A percentile compares a stretch with the other conserved stretches of the same genome.
Conservation (phyloP, 1,284 basidiomycete genomes). For the Ceratobasidium sp. region DNA sequence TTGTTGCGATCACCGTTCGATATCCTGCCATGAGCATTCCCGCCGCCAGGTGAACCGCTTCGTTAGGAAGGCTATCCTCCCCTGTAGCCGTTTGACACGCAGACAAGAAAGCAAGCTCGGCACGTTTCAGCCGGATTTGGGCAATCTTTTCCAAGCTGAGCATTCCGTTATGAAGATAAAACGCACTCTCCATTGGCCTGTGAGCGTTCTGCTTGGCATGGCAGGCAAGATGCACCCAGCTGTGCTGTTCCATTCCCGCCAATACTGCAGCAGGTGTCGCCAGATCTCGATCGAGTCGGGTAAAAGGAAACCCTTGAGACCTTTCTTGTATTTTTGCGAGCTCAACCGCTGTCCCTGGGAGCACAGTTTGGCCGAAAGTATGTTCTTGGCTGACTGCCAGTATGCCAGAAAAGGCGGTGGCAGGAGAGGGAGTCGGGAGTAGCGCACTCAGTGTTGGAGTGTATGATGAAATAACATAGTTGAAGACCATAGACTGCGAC, state of each 20-base stretch:
- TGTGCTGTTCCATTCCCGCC: not conserved
- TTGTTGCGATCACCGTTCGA: no score
- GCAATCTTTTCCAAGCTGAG: not conserved
- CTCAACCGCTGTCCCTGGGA: not conserved
- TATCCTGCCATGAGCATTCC: no score
- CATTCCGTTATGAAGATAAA: constrained; percentile 13
- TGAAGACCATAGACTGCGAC: constrained; percentile 2
- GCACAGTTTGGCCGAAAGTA: not conserved
- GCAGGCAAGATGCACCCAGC: constrained; percentile 28
- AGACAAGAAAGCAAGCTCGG: no score
- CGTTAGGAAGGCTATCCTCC: no score
- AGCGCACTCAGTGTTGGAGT: constrained; percentile 3
- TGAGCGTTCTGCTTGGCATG: not conserved
- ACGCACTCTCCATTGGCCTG: not conserved
- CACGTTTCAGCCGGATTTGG: no score
- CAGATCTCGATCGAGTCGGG: not conserved
- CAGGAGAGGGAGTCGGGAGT: not conserved
- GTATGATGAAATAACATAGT: constrained; percentile 32
- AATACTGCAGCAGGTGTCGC: not conserved
- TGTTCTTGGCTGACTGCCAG: not conserved
- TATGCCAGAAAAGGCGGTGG: not conserved
- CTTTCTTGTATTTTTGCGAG: not conserved
- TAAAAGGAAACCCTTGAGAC: not conserved
- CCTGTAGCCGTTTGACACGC: no score
- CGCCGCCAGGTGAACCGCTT: no score